phyloP scores from a whole-genome alignment of 768 basidiomycete genomes.

The Coprinopsis cinerea region DNA sequence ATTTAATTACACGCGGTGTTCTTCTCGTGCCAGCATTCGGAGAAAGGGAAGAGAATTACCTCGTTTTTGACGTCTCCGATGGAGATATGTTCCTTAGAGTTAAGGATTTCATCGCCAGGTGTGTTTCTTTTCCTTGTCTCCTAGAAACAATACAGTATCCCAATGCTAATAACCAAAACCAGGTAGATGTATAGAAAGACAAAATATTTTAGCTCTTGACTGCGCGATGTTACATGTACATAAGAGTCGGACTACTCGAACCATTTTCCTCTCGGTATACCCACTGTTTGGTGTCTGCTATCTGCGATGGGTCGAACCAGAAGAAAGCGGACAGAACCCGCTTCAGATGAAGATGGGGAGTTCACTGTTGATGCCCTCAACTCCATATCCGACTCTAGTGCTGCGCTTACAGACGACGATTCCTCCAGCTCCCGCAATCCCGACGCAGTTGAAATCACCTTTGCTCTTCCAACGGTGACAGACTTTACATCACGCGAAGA shows the following conservation, averaged over 20 bases:
- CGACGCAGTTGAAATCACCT: neutral
- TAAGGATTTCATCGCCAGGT: neutral
- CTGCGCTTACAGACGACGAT: neutral
- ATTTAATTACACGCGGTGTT: neutral
- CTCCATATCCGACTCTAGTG: neutral
- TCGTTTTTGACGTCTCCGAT: neutral
- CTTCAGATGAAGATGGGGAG: too few relatives aligned
- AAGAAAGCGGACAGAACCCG: too few relatives aligned
- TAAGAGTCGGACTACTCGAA: too few relatives aligned
- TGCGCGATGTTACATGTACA: too few relatives aligned
- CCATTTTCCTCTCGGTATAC: too few relatives aligned
- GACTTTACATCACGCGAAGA: neutral
- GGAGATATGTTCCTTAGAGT: neutral
- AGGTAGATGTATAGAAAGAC: too few relatives aligned
- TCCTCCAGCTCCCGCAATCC: neutral
- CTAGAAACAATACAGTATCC: neutral
- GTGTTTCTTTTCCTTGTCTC: neutral
- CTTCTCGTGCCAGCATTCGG: neutral
- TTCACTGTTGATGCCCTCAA: neutral
- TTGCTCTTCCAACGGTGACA: neutral
- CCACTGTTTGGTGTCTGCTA: too few relatives aligned
- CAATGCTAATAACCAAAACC: too few relatives aligned
- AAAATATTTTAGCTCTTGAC: too few relatives aligned
- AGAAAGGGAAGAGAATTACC: neutral
- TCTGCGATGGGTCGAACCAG: too few relatives aligned